Base-by-base conservation (phyloP, 805 yeast genomes). In the Alloascoidea africana region DNA sequence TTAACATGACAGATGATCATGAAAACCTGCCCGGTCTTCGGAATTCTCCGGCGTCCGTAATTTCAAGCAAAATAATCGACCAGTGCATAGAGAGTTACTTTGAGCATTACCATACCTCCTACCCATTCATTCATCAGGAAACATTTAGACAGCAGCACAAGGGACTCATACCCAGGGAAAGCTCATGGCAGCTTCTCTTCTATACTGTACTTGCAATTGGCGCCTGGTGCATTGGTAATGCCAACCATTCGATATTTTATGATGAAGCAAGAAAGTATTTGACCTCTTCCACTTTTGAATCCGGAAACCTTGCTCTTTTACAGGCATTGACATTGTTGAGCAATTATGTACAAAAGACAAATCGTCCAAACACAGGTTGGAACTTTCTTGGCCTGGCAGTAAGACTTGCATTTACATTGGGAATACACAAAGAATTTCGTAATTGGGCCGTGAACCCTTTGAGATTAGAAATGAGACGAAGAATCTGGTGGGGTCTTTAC, bases 311-410 rank as follows among this genome's bases (percentile, higher is more conserved):
- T 5, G 63, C 68, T n/a, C 50, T 75, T 18, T 58, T 75, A 5
- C 66, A 66, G 35, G 66, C 77, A 1, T 55, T 73, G 27, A 61
- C 72, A 3, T 49, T 76, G 27, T 51, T 78, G 37, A 66, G 78
- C 40, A 70, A 70, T 44, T 78, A 76, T 53, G 68, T 72, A 5
- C 81, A 73, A 48, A 73, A 73, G 53, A 62, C 80, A 36, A 71
- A 75, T 46, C 72, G 72, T 45, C 76, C 79, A 39, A 76, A 76
- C 51, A 67, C 82, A 0, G 77, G 78, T 17, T 77, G 83, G 79
- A 72, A 72, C 46, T 73, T 70, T 44, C 55, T 74, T 27, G 84
- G 85, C 8, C 56, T 73, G 14, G 76, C 81, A 0, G 65, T 73
- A 5, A 59, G 79, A 42, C 74, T 76, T 77, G 82, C 84, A 0